phyloP scores from a whole-genome alignment of 176 grass and related monocot species.

The Aegilops bicornis region DNA sequence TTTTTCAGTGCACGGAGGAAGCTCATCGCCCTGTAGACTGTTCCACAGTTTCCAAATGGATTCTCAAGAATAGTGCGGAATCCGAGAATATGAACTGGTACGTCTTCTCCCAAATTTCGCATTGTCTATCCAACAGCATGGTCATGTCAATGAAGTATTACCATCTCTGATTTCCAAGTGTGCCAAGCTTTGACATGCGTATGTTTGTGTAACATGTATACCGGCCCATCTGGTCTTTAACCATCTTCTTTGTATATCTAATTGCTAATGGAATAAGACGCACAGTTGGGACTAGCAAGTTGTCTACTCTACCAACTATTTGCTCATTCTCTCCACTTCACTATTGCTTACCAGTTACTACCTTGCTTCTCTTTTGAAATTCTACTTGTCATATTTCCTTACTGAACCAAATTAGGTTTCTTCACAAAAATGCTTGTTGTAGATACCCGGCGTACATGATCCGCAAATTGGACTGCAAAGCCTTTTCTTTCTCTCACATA shows the following conservation, averaged over 20 bases:
- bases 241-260: background rate
- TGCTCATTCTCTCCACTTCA: slow-evolving; percentile 2
- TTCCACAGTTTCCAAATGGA: slow-evolving; percentile 96
- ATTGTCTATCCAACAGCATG: background rate
- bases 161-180: background rate
- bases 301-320: background rate
- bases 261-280: background rate
- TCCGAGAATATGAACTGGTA: slow-evolving; percentile 99
- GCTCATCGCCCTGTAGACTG: slow-evolving; percentile 98
- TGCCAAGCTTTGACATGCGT: background rate
- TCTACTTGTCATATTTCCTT: background rate
- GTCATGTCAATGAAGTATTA: slow-evolving; percentile 1
- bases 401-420: background rate
- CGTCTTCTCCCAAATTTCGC: background rate
- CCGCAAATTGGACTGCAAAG: background rate
- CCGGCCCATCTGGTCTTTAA: background rate
- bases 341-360: background rate
- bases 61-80: slow-evolving; percentile 97
- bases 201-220: background rate
- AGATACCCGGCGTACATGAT: background rate
- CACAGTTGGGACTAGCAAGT: background rate
- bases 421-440: background rate
- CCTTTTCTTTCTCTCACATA: background rate
- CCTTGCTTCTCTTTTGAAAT: background rate
- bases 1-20: slow-evolving; percentile 88